phyloP scores from a whole-genome alignment of 1,284 basidiomycete genomes.

The Apiotrichum siamense region DNA sequence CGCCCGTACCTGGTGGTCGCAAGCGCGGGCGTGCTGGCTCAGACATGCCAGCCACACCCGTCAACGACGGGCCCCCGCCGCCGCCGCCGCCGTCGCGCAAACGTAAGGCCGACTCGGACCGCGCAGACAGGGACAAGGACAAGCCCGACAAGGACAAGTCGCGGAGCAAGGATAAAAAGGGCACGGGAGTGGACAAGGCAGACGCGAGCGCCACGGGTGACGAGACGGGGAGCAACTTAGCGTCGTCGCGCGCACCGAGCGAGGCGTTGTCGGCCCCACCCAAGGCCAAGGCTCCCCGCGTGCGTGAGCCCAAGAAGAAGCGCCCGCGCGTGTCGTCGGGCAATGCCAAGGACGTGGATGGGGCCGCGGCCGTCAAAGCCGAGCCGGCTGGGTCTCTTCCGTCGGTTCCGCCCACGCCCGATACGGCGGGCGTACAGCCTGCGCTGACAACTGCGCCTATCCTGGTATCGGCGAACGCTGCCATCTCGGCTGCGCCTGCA shows the following conservation, averaged over 20 bases:
- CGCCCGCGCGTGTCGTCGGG: constrained; percentile 33
- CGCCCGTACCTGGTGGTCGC: constrained; percentile 6
- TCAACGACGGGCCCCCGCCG: constrained; percentile 1
- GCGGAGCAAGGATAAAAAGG: not conserved
- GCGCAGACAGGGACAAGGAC: constrained; percentile 4
- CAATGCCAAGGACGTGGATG: constrained; percentile 1
- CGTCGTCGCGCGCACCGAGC: constrained; percentile 27
- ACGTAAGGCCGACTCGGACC: constrained; percentile 10
- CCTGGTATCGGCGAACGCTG: not conserved
- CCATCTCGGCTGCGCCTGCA: too few relatives aligned
- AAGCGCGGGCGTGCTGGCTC: constrained; percentile 4
- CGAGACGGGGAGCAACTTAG: constrained; percentile 3
- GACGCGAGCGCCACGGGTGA: not conserved
- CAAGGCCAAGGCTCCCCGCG: constrained; percentile 28
- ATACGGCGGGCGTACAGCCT: constrained; percentile 3
- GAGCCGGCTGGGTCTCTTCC: too few relatives aligned
- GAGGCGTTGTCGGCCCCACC: constrained; percentile 22
- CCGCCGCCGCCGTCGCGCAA: constrained; percentile 9
- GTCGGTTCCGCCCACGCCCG: not conserved
- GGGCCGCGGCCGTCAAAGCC: not conserved
- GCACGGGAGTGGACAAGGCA: not conserved
- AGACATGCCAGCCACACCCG: constrained; percentile 8
- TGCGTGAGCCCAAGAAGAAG: constrained; percentile 26
- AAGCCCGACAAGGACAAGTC: constrained; percentile 5
- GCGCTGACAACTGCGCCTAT: not conserved